Percentiles rank a stretch among this genome's conserved stretches.
Evolutionary conservation across 305 asterid genomes (phyloP).

Genomic region (Fraxinus sp.): DNA sequence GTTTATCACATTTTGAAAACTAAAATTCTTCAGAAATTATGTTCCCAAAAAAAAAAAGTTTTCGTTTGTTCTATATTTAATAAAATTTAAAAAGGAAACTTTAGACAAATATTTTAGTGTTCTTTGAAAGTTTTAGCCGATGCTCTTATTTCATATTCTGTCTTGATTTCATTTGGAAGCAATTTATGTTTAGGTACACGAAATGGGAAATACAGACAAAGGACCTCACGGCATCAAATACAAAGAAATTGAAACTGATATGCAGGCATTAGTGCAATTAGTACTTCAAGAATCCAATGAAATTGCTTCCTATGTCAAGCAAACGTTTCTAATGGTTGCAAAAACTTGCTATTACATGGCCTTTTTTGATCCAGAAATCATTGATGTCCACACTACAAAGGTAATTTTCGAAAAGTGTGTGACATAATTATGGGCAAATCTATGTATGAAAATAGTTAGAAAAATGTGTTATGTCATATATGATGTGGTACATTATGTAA

Average conservation of each 20-base stretch:
- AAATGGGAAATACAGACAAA: background rate
- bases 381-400: too few relatives aligned
- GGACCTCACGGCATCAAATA: background rate
- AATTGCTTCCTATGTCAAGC: conserved; percentile 31
- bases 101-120: background rate
- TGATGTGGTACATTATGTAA: background rate
- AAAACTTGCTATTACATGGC: conserved; percentile 36
- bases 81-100: background rate
- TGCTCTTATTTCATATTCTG: background rate
- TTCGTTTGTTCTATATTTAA: background rate
- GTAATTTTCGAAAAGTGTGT: too few relatives aligned
- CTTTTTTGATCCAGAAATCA: too few relatives aligned
- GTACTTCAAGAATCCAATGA: conserved; percentile 14
- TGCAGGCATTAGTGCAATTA: conserved; percentile 24
- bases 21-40: too few relatives aligned
- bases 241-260: conserved; percentile 20
- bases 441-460: background rate
- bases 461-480: too few relatives aligned
- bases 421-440: background rate
- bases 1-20: too few relatives aligned
- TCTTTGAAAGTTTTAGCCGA: background rate
- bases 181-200: conserved; percentile 1
- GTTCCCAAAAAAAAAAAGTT: too few relatives aligned
- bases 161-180: background rate
- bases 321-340: conserved; percentile 40